Evolutionary conservation across 2,329 filamentous ascomycete species (phyloP), one percentile per base, ranked within the genome.

Genomic region (Emergomyces orientalis): DNA sequence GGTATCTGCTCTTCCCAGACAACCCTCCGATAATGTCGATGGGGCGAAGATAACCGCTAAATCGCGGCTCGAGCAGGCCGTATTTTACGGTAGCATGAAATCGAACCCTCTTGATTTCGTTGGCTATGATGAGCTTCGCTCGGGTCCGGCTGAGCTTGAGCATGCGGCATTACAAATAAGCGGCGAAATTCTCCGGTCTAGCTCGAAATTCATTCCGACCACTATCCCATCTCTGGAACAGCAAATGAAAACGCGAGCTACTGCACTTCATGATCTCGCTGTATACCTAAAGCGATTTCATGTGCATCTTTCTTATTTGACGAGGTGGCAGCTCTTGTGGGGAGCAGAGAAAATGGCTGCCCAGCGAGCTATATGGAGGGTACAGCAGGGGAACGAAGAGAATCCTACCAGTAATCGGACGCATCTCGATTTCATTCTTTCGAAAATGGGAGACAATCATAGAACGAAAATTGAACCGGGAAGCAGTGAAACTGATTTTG

Each of bases 261-360:
- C 84, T 61, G 91, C 91, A 32, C 78, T 97, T 52, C 84, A 87
- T 66, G 87, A 89, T 62, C 81, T 99, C 60, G 89, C 90, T 61
- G 78, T 80, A 2, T 86, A 94, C 67, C 77, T 97, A 14, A 82
- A 83, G 65, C 81, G 82, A 6, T 86, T 87, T 39, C 77, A 79
- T 39, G 81, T 86, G 32, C 79, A 84, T 2, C 74, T 97, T 6
- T 85, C 88, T 66, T 84, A 85, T 49, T 78, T 78, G 30, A 87
- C 87, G 1, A 86, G 86, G 68, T 97, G 92, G 91, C 82, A 83
- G 65, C 77, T 99, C 39, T 79, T 99, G n/a, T 89, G 87, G 81
- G 87, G 93, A 70, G 93, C 93, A 0, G 94, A 99, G 74, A 96
- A 92, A 75, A 83, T 97, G 77, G 86, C 88, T 52, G 89, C 91